Base-by-base conservation (phyloP, 2,329 filamentous ascomycete species). In the Conoideocrella luteorostrata region DNA sequence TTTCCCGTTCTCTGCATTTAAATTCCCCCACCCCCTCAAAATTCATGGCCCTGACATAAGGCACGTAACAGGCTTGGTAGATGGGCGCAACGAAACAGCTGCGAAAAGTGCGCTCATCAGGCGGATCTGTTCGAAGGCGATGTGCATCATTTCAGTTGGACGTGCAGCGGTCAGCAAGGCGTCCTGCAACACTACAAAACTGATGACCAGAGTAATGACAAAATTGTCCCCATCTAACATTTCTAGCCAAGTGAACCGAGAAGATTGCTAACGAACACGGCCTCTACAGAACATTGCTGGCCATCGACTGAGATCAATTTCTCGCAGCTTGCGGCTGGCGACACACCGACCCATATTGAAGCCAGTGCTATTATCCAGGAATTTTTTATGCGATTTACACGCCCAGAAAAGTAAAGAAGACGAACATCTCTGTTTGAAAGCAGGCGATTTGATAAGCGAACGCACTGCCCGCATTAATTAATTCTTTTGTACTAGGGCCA, bases 151-250 rank as follows among this genome's bases (percentile, higher is more conserved):
- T 53, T 56, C 6, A 62, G 52, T 2, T 73, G 69, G 69, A 64
- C 57, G 0, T 73, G 70, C 46, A 56, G 55, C 5, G 62, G 57
- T 12, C 55, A 52, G 22, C 45, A 59, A 2, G 64, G 61, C 1
- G 54, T 56, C 5, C 36, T 73, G 40, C 64, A 72, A 48, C 70
- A 72, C 49, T 72, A 68, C 54, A 69, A 67, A 46, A 57, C 70
- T 1, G 62, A 68, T 41, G 56, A 59, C 36, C 63, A 71, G 57
- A 68, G 54, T 56, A 46, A n/a, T n/a, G n/a, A n/a, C n/a, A 30
- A 50, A 39, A 11, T 34, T 15, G 15, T 17, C 38, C 11, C 33
- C 13, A 12, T 28, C 20, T 28, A 9, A 9, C 20, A 24, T 40
- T 10, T 17, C n/a, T n/a, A n/a, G n/a, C n/a, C n/a, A n/a, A 39